Evolutionary conservation across 176 grass and related monocot genomes (phyloP).

Genomic region (Alloteropsis semialata): DNA sequence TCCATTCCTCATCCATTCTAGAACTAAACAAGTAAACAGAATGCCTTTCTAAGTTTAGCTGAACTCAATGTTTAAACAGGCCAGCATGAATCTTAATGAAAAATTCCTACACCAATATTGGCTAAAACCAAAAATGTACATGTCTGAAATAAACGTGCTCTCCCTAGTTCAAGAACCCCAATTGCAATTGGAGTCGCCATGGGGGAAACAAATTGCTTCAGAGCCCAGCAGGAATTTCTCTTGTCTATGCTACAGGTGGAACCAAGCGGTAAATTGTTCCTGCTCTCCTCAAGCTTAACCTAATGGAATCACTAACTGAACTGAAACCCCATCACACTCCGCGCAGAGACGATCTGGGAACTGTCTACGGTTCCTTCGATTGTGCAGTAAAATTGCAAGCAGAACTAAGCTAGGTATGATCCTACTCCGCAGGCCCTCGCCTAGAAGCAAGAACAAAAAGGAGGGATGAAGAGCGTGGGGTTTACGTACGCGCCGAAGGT

Average conservation of each 20-base stretch:
- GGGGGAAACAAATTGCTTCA: background rate
- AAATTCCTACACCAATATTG: background rate
- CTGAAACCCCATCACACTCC: background rate
- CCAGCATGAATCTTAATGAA: background rate
- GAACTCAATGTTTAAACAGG: background rate
- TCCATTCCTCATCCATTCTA: slow-evolving; percentile 2
- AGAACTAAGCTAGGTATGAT: slow-evolving; percentile 3
- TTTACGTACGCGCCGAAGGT: slow-evolving; percentile 71
- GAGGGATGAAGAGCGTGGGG: background rate
- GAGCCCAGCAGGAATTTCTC: background rate
- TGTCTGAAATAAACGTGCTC: background rate
- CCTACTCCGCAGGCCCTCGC: background rate
- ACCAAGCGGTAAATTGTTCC: background rate
- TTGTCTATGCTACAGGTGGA: background rate
- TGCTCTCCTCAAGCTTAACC: background rate
- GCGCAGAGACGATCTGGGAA: background rate
- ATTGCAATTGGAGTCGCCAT: background rate
- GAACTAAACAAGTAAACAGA: background rate
- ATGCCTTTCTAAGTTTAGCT: background rate
- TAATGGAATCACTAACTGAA: background rate
- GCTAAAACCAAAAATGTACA: background rate
- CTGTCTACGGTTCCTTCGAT: background rate
- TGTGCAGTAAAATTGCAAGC: background rate
- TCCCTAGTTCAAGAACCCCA: background rate
- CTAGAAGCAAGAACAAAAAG: background rate